Base-by-base conservation (phyloP, 148 eudicot genomes). In the Hydrangea macrophylla region DNA sequence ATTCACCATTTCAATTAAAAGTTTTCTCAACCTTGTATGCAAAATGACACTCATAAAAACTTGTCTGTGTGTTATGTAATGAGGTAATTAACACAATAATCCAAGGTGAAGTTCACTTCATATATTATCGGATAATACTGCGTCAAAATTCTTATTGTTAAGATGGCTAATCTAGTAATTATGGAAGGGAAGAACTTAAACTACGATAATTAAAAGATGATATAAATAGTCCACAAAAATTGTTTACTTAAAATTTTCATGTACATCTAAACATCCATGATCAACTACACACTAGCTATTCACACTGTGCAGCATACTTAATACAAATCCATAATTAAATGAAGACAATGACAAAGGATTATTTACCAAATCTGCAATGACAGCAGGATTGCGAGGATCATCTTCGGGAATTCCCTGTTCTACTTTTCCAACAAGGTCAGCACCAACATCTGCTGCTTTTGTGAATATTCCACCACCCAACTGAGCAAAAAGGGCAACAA, bases 361-460 rank as follows among this genome's bases (percentile, higher is more conserved):
- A 63, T 2, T 69, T 86, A 94, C 99, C 99, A 94, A 76, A 79
- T 94, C 99, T 71, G 99, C 99, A 86, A 94, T 94, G 71, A 94
- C 99, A 75, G 99, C 99, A 75, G 99, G 99, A 84, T 94, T 94
- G 68, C 99, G 90, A 64, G 99, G 96, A 85, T 94, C 99, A 65
- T 94, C 99, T 89, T 94, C 99, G 77, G 99, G 99, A 59, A 94
- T 94, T 69, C 99, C 99, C 87, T 94, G 99, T 79, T 94, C 99
- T 62, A 94, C 92, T 80, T 94, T 94, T 63, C 99, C 99, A 70
- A 94, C 99, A 78, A 94, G 96, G 72, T 94, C 99, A 70, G 99
- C 99, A 62, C 99, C 99, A 70, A 94, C 99, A 81, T 94, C 99
- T 81, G 99, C 99, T 37, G 99, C 99, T 84, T 94, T 94, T n/a